A percentile compares a stretch with the other conserved stretches of the same genome.
phyloP scores from a whole-genome alignment of 2,329 filamentous ascomycete species.

The Ophiostoma triangulosporum region DNA sequence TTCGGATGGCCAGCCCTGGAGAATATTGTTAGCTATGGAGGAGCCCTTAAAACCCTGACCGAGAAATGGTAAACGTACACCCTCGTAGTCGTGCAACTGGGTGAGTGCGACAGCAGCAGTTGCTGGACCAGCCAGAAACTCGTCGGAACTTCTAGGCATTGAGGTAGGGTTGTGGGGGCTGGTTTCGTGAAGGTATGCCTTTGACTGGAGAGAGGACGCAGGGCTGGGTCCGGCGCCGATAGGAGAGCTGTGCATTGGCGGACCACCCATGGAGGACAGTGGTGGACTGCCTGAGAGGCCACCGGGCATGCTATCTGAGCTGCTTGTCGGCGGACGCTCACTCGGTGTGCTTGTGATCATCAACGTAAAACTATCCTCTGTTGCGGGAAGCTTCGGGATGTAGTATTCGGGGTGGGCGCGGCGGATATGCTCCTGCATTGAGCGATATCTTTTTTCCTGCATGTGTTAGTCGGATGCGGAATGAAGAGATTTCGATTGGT shows the following conservation, averaged over 20 bases:
- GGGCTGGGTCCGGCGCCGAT: neutral
- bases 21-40: neutral
- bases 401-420: slow-evolving; percentile 94
- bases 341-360: slow-evolving; percentile 87
- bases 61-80: slow-evolving; percentile 29
- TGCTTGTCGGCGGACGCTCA: slow-evolving; percentile 18
- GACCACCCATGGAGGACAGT: neutral
- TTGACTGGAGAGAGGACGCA: slow-evolving; percentile 9
- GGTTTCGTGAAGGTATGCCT: slow-evolving; percentile 48
- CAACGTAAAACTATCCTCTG: slow-evolving; percentile 90
- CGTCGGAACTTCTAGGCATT: slow-evolving; percentile 56
- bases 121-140: slow-evolving; percentile 49
- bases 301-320: neutral
- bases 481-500: neutral
- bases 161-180: slow-evolving; percentile 30
- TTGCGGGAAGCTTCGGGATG: slow-evolving; percentile 93
- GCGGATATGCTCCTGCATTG: slow-evolving; percentile 98
- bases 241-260: neutral
- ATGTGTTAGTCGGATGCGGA: neutral
- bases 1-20: slow-evolving; percentile 59
- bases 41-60: neutral
- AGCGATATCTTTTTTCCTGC: slow-evolving; percentile 54
- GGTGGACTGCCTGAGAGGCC: slow-evolving; percentile 4
- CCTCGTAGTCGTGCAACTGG: slow-evolving; percentile 65
- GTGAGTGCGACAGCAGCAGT: slow-evolving; percentile 78